Evolutionary conservation across 2,329 filamentous ascomycete species (phyloP).

Genomic region (Sclerotinia spermophila): DNA sequence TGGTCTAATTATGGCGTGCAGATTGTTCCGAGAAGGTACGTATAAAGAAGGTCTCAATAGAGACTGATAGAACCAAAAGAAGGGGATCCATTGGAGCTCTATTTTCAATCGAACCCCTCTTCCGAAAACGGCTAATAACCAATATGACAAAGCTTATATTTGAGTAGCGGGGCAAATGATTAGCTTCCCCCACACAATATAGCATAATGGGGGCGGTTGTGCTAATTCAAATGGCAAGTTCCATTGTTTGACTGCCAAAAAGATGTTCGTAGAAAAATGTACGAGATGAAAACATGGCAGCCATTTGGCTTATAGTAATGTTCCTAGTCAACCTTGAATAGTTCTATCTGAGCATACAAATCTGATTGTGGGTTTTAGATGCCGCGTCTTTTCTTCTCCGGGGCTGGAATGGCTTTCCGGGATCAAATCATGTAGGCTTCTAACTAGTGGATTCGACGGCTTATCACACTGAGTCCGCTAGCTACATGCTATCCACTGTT

Average conservation of each 20-base stretch:
- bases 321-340: neutral
- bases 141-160: neutral
- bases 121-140: neutral
- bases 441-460: too few relatives aligned
- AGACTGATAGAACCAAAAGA: neutral
- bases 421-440: neutral
- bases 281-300: neutral
- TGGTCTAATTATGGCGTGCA: fast-evolving
- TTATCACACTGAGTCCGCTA: neutral
- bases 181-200: too few relatives aligned
- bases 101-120: neutral
- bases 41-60: neutral
- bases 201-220: too few relatives aligned
- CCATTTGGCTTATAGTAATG: neutral
- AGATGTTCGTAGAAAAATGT: neutral
- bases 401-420: neutral
- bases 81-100: neutral
- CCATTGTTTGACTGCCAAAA: neutral
- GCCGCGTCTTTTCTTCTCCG: neutral
- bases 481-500: neutral
- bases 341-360: neutral
- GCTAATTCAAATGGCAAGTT: too few relatives aligned
- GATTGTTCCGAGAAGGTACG: fast-evolving
- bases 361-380: neutral
- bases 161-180: too few relatives aligned